Evolutionary conservation across 2,329 filamentous ascomycete genomes (phyloP), one percentile per base, ranked within the genome.

Genomic region (Claviceps paspali): DNA sequence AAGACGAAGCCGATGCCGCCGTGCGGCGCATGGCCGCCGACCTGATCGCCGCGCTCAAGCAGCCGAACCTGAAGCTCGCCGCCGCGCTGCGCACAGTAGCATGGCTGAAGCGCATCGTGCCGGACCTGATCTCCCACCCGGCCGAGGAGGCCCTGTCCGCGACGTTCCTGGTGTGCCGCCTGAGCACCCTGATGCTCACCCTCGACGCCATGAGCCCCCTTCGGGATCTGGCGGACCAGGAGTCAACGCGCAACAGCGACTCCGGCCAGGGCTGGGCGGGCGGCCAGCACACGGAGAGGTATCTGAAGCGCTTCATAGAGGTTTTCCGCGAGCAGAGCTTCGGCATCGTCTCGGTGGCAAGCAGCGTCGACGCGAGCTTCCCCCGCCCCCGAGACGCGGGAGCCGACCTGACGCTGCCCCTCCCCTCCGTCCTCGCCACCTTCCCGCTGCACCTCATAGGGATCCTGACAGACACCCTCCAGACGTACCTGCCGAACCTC

Each of bases 281-380:
- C 1, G 88, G 88, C 0, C 86, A 93, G 51, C 91, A 96, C 55
- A 95, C 87, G 1, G 91, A 96, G 56, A 73, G 86, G 36, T 98
- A 86, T 50, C 63, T 98, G 30, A 98, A 96, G 57, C 74, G 87
- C 33, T 98, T 93, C 57, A 83, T 98, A 49, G 91, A 98, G 54
- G 86, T 98, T 21, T 96, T 96, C 55, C 81, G 91, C 36, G 91
- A 98, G 59, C 91, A 98, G 58, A 94, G 84, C 53, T 98, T 98
- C 56, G 82, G 80, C 30, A 93, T 96, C 42, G 76, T 96, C 21
- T 93, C 85, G 41, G 85, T 96, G 70, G 95, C 92, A 58, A 83
- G 79, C 50, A 91, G 81, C 50, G 85, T 96, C 0, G 66, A 72
- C 3, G 68, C 75, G 3, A 57, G 55, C 36, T 49, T 59, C 30